Conservation (phyloP, 2,329 filamentous ascomycete species). For the Reticulascus tulasneorum region DNA sequence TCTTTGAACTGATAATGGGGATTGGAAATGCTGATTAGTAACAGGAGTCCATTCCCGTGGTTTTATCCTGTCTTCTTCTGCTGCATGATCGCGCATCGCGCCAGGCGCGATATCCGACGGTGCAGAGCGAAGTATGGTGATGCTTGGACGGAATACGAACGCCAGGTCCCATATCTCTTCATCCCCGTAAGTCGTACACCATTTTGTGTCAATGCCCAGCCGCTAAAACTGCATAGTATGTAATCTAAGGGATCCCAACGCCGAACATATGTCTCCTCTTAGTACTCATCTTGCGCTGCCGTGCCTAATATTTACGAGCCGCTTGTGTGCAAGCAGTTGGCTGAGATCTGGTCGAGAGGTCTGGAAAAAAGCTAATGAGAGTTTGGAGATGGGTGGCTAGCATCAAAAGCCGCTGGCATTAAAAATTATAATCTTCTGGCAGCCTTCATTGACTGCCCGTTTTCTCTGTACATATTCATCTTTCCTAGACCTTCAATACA, state of each 20-base stretch:
- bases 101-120: slow-evolving; percentile 68
- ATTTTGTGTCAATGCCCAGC: too few relatives aligned
- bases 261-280: neutral
- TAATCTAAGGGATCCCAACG: slow-evolving; percentile 28
- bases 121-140: slow-evolving; percentile 78
- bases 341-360: neutral
- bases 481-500: neutral
- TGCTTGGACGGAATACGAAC: slow-evolving; percentile 77
- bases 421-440: slow-evolving; percentile 2
- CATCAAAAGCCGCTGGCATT: neutral
- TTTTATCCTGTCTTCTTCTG: slow-evolving; percentile 83
- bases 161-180: slow-evolving; percentile 75
- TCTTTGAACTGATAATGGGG: neutral
- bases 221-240: slow-evolving; percentile 34
- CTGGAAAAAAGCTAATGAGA: neutral
- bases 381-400: too few relatives aligned
- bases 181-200: slow-evolving; percentile 44
- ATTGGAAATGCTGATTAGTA: neutral
- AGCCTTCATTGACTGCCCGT: neutral
- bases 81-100: slow-evolving; percentile 76
- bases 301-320: neutral
- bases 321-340: neutral
- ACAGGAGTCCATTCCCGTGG: slow-evolving; percentile 75
- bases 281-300: slow-evolving; percentile 1
- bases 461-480: slow-evolving; percentile 1